Evolutionary conservation across 768 basidiomycete species (phyloP), one percentile per base, ranked within the genome.

Genomic region (Panellus pusillus): DNA sequence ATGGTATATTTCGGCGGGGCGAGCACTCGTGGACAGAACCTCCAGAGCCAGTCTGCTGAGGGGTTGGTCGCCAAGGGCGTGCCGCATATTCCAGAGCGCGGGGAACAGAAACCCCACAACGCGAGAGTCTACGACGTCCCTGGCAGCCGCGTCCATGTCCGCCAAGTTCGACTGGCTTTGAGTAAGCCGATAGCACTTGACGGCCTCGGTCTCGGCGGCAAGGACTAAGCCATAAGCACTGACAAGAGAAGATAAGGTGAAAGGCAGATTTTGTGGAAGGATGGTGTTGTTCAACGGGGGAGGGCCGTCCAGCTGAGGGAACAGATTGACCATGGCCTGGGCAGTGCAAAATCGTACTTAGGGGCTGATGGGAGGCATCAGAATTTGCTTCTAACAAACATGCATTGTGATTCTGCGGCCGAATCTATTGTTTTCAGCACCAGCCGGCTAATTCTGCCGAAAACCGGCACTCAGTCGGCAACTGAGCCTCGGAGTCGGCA

Each of bases 1-100:
- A 29, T 49, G 27, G 38, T 49, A 49, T 28, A 51, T 44, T 31
- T 35, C 40, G 28, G 50, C 43, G 17, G 20, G 31, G 20, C 50
- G 39, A 29, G 17, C 17, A 9, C 14, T 35, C 2, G 32, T 27
- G 6, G 50, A 51, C 32, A 51, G 15, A 9, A 51, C 50, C 50
- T 51, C 50, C 11, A 31, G 32, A 31, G 19, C 31, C n/a, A 51
- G 12, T 36, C 43, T 43, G 43, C 24, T 19, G 50, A 51, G 19
- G 37, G 50, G 40, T 27, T 12, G 19, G 17, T 51, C n/a, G 14
- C 50, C 50, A 12, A 51, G 50, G 17, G 3, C 13, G 6, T 41
- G 17, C 2, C 40, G 40, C 40, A 17, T 41, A 18, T 41, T 41
- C 40, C 40, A 41, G 11, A 41, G 40, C 9, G 40, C 40, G 17